Base-by-base conservation (phyloP, 108 stramenopile species). In the Bacterosira constricta region DNA sequence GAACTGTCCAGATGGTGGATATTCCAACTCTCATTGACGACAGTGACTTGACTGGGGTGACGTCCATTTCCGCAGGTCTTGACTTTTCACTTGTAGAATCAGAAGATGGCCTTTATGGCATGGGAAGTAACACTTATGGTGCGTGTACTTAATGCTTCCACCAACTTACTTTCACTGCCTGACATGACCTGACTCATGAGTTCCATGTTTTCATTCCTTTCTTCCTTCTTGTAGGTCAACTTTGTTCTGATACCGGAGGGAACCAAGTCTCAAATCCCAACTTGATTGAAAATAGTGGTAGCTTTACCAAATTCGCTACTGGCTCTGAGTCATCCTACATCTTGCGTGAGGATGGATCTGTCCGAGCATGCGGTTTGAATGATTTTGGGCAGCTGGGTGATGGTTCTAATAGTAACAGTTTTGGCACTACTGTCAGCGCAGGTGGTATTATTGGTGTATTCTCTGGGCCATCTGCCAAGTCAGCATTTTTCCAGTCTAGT, bases 321-420 rank as follows among this genome's bases (percentile, higher is more conserved):
- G 65, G 65, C 38, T 51, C 44, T 27, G 47, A 66, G 27, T 76
- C 75, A 27, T 62, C 59, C 1, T 76, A 66, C 46, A 29, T 76
- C 12, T 53, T 76, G 29, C 35, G 27, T 32, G 2, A 13, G n/a
- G 66, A 76, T 63, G 75, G 66, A 3, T 68, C 75, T 7, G 66
- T 62, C 3, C 50, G 45, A 32, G 46, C 65, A 30, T 76, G 75
- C 21, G 75, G 75, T n/a, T 27, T 66, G 18, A 76, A 76, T 68
- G 50, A 50, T n/a, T 20, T 46, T 18, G 75, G 75, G 9, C 66
- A 76, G 53, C 35, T 76, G 13, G 75, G 75, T 12, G 66, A 67
- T 62, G 66, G 66, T 1, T 35, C 50, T 6, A 18, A 30, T 1
- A 66, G 34, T 7, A 17, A 66, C n/a, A n/a, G n/a, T n/a, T n/a